Base-by-base conservation (phyloP, 345 rosid species). In the Mangifera indica region DNA sequence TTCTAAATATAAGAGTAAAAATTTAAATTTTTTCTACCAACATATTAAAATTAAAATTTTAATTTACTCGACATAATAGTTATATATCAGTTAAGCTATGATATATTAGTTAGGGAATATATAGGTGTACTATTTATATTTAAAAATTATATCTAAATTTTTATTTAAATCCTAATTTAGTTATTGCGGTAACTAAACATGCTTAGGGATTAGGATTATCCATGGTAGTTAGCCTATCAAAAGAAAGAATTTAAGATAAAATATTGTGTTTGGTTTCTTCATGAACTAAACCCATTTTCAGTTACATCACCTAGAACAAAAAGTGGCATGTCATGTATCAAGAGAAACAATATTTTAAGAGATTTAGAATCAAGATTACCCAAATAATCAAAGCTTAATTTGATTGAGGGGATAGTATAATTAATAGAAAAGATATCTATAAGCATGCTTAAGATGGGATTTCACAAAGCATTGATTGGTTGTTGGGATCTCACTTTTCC, bases 361-460 rank as follows among this genome's bases (percentile, higher is more conserved):
- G 2, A 10, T 11, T 15, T 24, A 44, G 63, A 40, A 56, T 56
- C 37, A 42, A 56, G 56, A 37, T 37, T 2, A 68, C 53, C 37
- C 24, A n/a, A 40, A 56, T 21, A 56, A 34, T 21, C 22, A 1
- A 55, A 6, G 3, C 3, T 24, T 24, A 57, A 24, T 57, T 17
- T 11, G 18, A 67, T 17, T 11, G 18, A 67, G 15, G 10, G 24
- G 17, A 45, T 25, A 15, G 42, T 75, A 5, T 37, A 37, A 37
- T 6, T 15, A 4, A 64, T 60, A 22, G 67, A 69, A 52, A 34
- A 57, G 46, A 64, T 25, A 26, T 53, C 37, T 55, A 44, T 34
- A 68, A 62, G 84, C 79, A 70, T 78, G 84, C 78, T 72, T 55
- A 15, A 75, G 24, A 61, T 67, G 54, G 61, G 78, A 75, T 75